Base-by-base conservation (phyloP, 257 asterid genomes). In the Salvia rosmarinus region DNA sequence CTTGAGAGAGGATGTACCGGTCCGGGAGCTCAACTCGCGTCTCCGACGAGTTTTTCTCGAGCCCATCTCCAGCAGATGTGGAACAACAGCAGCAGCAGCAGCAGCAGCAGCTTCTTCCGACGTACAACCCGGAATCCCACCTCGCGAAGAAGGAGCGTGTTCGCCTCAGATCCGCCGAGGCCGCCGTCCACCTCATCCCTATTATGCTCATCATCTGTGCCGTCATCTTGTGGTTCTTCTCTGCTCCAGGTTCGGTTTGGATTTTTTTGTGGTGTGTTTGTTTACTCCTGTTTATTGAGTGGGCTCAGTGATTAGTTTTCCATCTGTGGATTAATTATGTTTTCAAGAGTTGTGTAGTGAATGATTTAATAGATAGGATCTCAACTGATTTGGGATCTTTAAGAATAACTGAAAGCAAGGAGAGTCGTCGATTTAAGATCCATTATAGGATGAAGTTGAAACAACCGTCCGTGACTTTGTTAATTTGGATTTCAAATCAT, bases 101-200 rank as follows among this genome's bases (percentile, higher is more conserved):
- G 86, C 77, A 74, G 54, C 76, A 75, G 58, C 64, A 28, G 54
- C 84, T 85, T 13, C 83, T 87, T 13, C 96, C 92, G 0, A 82
- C 82, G 3, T 81, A 72, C 75, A 78, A 82, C 28, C 89, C 95
- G n/a, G 84, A 78, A 52, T 84, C 89, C 0, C 82, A 81, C 32
- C 76, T 76, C 42, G 89, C 83, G 1, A 88, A 83, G 83, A 90
- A 85, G 76, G 95, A 88, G 39, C 81, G 78, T 54, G 63, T 17
- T 72, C 90, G 86, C 2, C 76, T 88, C 83, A 86, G 89, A 86
- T 90, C 90, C 77, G 91, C 95, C 13, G 89, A 90, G 71, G 77
- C 85, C 25, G 88, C 91, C 42, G 73, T 90, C n/a, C 96, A 90
- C 64, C 50, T 86, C 54, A 90, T 90, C 71, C 96, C 96, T 8